Conservation (phyloP, 352 stramenopile genomes). For the Phytophthora nicotianae region DNA sequence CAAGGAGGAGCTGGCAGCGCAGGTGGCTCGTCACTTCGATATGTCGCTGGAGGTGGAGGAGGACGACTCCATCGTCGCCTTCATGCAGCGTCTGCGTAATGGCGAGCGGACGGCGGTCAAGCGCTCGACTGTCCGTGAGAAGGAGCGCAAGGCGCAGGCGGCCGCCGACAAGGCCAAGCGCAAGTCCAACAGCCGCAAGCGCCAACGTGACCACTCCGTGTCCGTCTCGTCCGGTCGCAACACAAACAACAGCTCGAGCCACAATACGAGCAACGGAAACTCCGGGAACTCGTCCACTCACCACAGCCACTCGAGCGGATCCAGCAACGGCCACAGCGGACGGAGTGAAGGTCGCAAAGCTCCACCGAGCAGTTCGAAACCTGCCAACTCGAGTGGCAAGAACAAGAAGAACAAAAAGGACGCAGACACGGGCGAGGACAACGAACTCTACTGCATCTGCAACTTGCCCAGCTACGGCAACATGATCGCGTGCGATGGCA, state of each 20-base stretch:
- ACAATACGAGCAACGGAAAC: conserved; percentile 30
- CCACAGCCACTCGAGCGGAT: conserved; percentile 18
- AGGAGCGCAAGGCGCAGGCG: conserved; percentile 55
- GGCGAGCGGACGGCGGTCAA: conserved; percentile 69
- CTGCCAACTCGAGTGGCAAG: conserved; percentile 35
- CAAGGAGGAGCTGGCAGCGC: conserved; percentile 77
- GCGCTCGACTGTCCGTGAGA: conserved; percentile 51
- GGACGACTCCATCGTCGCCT: conserved; percentile 86
- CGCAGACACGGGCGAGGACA: conserved; percentile 75
- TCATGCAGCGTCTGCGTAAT: conserved; percentile 86
- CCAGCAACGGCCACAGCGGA: conserved; percentile 27
- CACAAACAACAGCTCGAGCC: conserved; percentile 25
- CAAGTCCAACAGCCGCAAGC: conserved; percentile 79
- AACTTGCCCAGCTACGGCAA: conserved; percentile 87
- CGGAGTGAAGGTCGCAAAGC: conserved; percentile 37
- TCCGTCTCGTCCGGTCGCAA: conserved; percentile 31
- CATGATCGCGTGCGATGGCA: conserved; percentile 90
- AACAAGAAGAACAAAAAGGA: conserved; percentile 72
- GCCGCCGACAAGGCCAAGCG: conserved; percentile 67
- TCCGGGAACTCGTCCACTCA: conserved; percentile 18
- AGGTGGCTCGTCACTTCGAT: conserved; percentile 85
- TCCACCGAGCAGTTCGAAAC: conserved; percentile 30
- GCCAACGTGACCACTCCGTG: conserved; percentile 59
- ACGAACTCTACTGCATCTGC: conserved; percentile 90
- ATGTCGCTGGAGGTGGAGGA: conserved; percentile 81